Evolutionary conservation across 2,329 filamentous ascomycete genomes (phyloP), one percentile per base, ranked within the genome.

Genomic region (Penicillium hordei): DNA sequence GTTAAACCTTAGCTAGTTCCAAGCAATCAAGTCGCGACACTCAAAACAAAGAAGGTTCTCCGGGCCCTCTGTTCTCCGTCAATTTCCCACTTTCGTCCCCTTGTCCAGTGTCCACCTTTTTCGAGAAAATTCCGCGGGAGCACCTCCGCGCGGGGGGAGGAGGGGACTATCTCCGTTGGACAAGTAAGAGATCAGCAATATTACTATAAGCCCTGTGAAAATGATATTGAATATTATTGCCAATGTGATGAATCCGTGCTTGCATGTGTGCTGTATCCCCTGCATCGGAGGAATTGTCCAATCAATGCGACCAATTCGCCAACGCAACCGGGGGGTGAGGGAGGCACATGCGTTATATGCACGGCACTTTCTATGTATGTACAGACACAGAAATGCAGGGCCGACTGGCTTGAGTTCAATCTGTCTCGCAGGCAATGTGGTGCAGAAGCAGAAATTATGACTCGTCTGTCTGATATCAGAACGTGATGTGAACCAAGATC

Each of bases 121-220:
- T 67, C 65, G 60, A 65, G 65, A 67, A 67, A 66, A 63, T 66
- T 67, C 62, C 31, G 45, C 52, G 43, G 57, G 59, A 52, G 52
- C 10, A 48, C 49, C 44, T 60, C 63, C 55, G 58, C 56, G 61
- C 53, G 51, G 54, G 58, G 53, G 46, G 46, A 50, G 38, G 52
- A 45, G 23, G n/a, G 34, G 44, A 19, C 5, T 15, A 39, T 46
- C 48, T 57, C 43, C 51, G 51, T 40, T 23, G 21, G 45, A 40
- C 17, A 39, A 39, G 46, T 50, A 43, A 43, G 21, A 43, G 23
- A 43, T 50, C 44, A 52, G 38, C 49, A 42, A 42, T 48, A 34
- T 48, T 48, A 34, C 36, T 34, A 34, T 21, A 17, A 46, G 29
- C 13, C 44, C 19, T 6, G 4, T n/a, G 2, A 19, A 19, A 29